Base-by-base conservation (phyloP, 2,329 filamentous ascomycete genomes). In the Calonectria pauciramosa region DNA sequence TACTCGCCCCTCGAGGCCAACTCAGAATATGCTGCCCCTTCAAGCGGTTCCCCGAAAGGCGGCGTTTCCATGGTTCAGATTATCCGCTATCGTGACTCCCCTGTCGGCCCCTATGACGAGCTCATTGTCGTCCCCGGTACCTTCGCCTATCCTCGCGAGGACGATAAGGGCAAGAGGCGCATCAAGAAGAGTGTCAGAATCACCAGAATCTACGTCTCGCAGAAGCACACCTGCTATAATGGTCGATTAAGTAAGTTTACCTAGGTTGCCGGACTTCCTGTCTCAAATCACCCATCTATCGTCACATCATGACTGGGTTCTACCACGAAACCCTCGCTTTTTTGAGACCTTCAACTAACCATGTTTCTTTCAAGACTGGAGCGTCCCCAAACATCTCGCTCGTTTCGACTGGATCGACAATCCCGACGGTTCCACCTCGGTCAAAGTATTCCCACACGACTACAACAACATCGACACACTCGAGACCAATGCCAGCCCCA, bases 131-230 rank as follows among this genome's bases (percentile, higher is more conserved):
- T 85, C 3, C 89, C 89, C 0, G 89, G 89, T 1, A 83, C 79
- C 44, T 90, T 87, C 73, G 83, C 85, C 18, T 88, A 87, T 75
- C 82, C 83, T 14, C 82, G 85, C 28, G 85, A 85, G 28, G 81
- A 84, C 47, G 82, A 83, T 18, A 78, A 82, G 30, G 80, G 81
- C 11, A 82, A 80, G 8, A 85, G 79, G 75, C 52, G 67, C 0
- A 85, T 78, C 70, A 84, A 80, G 71, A 75, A 74, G 65, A 87
- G 85, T 64, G 78, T 83, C 10, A 84, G 87, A 41, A 86, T 90
- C 76, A 89, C 89, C n/a, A 85, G 89, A 28, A 89, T 90, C 14
- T 91, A 90, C 77, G 90, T 91, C 18, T 90, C 88, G 26, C 87
- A 89, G 75, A 87, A 88, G 76, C 79, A 88, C 28, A 89, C 88